phyloP scores from a whole-genome alignment of 2,329 filamentous ascomycete species.

The Myriosclerotinia scirpicola region DNA sequence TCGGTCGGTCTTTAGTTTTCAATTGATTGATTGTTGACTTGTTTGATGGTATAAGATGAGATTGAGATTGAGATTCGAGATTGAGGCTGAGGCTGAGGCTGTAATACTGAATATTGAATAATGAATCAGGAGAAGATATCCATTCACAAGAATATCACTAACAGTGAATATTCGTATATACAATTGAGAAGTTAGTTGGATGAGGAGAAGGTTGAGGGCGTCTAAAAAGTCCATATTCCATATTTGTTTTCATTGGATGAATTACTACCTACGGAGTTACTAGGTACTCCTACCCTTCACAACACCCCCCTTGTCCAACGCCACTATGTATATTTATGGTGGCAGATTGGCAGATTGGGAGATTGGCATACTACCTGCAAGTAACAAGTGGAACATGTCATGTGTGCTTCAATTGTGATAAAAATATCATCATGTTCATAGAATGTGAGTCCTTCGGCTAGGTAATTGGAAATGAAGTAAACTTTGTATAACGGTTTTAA shows the following conservation, averaged over 20 bases:
- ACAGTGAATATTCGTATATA: not conserved
- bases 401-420: too few relatives aligned
- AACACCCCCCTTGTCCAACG: conserved; percentile 13
- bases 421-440: too few relatives aligned
- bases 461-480: not conserved
- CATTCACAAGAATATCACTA: not conserved
- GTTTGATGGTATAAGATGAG: not conserved
- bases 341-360: not conserved
- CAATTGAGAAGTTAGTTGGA: too few relatives aligned
- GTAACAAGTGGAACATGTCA: conserved; percentile 3
- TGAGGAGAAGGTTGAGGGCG: not conserved
- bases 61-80: not conserved
- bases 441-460: too few relatives aligned
- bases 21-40: not conserved
- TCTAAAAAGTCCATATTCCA: conserved; percentile 9
- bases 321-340: conserved; percentile 21
- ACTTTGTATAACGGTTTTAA: not conserved
- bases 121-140: not conserved
- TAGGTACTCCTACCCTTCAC: not conserved
- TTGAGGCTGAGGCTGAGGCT: too few relatives aligned
- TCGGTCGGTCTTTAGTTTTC: not conserved
- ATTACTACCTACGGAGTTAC: not conserved
- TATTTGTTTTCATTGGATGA: conserved; percentile 20
- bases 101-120: not conserved
- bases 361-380: conserved; percentile 1